These are phyloP conservation scores for Elongisporangium senticosum DNA, from an alignment of 352 stramenopile genomes.

Conservation along the genomic window DNA sequence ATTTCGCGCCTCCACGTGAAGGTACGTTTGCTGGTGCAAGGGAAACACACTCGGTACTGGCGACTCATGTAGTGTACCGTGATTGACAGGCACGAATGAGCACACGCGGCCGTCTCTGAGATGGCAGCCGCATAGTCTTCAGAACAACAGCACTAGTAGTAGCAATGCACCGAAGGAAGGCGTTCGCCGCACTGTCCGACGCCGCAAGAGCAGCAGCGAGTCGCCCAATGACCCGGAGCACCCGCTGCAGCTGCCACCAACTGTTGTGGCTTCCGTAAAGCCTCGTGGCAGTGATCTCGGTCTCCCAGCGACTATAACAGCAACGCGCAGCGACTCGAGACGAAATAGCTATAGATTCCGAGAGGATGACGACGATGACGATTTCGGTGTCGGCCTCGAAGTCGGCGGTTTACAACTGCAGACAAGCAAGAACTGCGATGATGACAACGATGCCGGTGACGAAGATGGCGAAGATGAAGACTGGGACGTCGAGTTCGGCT, in stretches of 20 bases:
- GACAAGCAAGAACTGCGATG: neutral
- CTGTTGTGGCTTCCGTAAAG: neutral
- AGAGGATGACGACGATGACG: neutral
- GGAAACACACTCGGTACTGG: neutral
- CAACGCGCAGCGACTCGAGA: neutral
- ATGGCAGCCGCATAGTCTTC: slow-evolving; percentile 18
- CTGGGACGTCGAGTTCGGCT: slow-evolving; percentile 81
- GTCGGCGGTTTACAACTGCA: slow-evolving; percentile 3
- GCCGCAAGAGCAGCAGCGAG: slow-evolving; percentile 25
- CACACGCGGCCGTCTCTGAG: neutral
- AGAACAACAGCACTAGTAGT: slow-evolving; percentile 15
- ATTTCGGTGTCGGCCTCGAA: slow-evolving; percentile 1
- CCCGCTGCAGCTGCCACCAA: neutral
- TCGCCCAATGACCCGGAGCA: neutral
- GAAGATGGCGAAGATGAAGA: slow-evolving; percentile 25
- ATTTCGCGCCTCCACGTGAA: slow-evolving; percentile 18
- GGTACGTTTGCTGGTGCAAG: neutral
- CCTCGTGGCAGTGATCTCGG: neutral
- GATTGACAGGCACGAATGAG: neutral
- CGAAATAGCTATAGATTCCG: neutral
- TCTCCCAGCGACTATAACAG: neutral
- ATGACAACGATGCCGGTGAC: slow-evolving; percentile 14
- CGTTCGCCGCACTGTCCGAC: slow-evolving; percentile 8
- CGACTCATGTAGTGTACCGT: neutral
- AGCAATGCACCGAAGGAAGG: neutral